Evolutionary conservation across 179 eudicot genomes (phyloP).

Genomic region (Spergularia azorica): DNA sequence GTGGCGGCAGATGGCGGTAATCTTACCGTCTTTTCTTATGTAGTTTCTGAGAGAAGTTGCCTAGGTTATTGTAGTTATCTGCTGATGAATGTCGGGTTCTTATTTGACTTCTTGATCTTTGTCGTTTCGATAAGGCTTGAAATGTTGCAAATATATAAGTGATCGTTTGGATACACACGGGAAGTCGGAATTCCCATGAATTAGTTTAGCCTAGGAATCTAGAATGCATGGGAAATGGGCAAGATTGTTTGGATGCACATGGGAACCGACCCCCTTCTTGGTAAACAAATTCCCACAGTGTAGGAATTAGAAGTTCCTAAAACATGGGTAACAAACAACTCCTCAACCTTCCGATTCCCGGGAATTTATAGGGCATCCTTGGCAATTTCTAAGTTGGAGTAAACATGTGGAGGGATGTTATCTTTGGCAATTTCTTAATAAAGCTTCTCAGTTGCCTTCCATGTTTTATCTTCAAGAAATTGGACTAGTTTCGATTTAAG

Average conservation of each 20-base stretch:
- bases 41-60: not conserved
- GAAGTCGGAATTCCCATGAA: too few species aligned
- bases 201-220: too few species aligned
- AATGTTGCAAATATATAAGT: not conserved
- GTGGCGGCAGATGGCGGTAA: constrained; percentile 17
- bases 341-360: too few species aligned
- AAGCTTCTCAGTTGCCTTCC: not conserved
- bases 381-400: not conserved
- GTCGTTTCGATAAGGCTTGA: not conserved
- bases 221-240: too few species aligned
- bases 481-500: not conserved
- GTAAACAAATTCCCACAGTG: too few species aligned
- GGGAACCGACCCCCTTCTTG: too few species aligned
- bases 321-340: too few species aligned
- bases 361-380: too few species aligned
- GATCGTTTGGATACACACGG: too few species aligned
- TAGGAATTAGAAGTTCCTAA: too few species aligned
- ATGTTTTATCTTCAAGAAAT: not conserved
- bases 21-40: not conserved
- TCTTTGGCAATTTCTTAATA: not conserved
- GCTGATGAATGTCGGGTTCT: not conserved
- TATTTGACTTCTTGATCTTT: not conserved
- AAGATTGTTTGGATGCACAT: too few species aligned
- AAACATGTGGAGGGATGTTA: not conserved
- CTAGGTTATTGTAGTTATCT: not conserved